Evolutionary conservation across 2,329 filamentous ascomycete genomes (phyloP).

Genomic region (Colletotrichum sidae): DNA sequence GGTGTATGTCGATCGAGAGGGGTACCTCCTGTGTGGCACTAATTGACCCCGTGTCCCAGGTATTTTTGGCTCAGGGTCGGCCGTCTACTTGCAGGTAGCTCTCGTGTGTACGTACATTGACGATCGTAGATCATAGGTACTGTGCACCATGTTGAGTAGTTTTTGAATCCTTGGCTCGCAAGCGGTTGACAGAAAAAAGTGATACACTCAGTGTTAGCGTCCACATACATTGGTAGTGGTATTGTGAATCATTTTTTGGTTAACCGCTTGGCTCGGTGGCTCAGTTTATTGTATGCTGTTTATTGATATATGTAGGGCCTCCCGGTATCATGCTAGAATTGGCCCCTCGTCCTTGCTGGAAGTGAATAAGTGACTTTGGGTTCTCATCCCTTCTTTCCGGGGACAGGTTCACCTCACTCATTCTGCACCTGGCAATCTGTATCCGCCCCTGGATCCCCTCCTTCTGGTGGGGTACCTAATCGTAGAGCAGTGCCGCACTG

Average conservation of each 20-base stretch:
- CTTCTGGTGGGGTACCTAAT: slow-evolving; percentile 21
- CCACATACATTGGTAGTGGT: no score
- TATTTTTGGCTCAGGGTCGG: slow-evolving; percentile 30
- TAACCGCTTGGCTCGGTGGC: no score
- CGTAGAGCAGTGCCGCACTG: neutral
- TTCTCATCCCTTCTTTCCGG: neutral
- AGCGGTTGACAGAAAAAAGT: no score
- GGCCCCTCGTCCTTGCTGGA: slow-evolving; percentile 17
- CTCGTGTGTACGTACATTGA: no score
- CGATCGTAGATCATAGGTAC: no score
- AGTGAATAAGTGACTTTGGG: neutral
- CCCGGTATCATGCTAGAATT: slow-evolving; percentile 3
- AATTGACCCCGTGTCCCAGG: slow-evolving; percentile 20
- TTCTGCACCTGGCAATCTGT: no score
- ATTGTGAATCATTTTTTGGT: no score
- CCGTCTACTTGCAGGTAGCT: slow-evolving; percentile 5
- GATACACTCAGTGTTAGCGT: no score
- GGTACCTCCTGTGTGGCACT: neutral
- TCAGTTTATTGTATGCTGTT: no score
- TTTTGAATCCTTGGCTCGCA: neutral
- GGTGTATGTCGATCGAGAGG: no score
- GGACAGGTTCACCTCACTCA: slow-evolving; percentile 1
- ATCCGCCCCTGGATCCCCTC: slow-evolving; percentile 4
- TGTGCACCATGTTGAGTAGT: no score
- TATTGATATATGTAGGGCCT: no score